Base-by-base conservation (phyloP, 352 stramenopile species). In the Phytophthora ohioensis region DNA sequence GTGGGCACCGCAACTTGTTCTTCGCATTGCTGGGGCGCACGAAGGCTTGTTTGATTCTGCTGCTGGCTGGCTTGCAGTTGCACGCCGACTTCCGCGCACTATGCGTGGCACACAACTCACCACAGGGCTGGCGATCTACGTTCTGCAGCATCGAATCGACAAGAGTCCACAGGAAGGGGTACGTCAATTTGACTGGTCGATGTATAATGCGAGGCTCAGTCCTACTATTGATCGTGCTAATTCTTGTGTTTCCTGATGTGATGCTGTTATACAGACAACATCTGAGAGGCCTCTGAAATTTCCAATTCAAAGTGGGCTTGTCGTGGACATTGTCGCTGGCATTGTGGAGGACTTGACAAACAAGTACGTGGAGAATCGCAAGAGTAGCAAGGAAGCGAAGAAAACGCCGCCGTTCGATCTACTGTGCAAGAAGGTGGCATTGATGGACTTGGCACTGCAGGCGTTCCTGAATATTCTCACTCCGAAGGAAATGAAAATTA, bases 381-480 rank as follows among this genome's bases (percentile, higher is more conserved):
- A 84, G 48, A 76, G 64, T 47, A 67, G 58, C 71, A 85, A 83
- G 52, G 52, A 58, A 32, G 56, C 49, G 45, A 76, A 78, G 55
- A 79, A 65, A 46, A 57, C 72, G 3, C 81, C 83, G 13, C 81
- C 86, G 21, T 94, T 88, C 36, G 82, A 92, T 73, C 64, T 93
- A 43, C 69, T 95, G 5, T 91, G 85, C 74, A 93, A 91, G 63
- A 95, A 94, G 57, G 81, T 95, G 30, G 86, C 86, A 13, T 73
- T 95, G 46, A 93, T 95, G 86, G 88, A 95, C 52, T 63, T 94
- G 36, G 88, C 88, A 35, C 72, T 95, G 46, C 84, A 94, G 60
- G 84, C 85, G 1, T 94, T 93, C 38, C 64, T 94, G 15, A 93
- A 94, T 39, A 80, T 90, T 48, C 73, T 92, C 34, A 90, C 85